Base-by-base conservation (phyloP, 495 filamentous ascomycete species). In the Parachaetomium inaequale region DNA sequence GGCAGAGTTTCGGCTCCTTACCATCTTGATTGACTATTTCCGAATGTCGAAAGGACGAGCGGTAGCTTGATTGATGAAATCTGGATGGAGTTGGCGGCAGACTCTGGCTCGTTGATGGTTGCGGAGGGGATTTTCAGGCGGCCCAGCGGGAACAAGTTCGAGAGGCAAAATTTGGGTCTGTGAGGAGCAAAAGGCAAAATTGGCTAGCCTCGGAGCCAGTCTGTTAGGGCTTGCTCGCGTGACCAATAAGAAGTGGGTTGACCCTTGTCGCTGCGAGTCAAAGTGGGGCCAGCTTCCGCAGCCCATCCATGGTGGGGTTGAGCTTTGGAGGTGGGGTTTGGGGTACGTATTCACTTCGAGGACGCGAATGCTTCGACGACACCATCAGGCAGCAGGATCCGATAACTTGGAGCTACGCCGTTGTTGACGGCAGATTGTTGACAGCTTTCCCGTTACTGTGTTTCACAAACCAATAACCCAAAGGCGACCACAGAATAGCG, bases 11-110 rank as follows among this genome's bases (percentile, higher is more conserved):
- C 58, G 56, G 61, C 56, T 34, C 61, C 82, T 85, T 78, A 85
- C 82, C 82, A 85, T 85, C 72, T 82, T 85, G 79, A 77, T 73
- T 78, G 74, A 78, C 77, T 74, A 63, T 68, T 66, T 67, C 32
- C 55, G 62, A 61, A 58, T 73, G 63, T 63, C 66, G 70, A 66
- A 66, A 76, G 72, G 75, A 77, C 79, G 75, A 79, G 78, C 73
- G 60, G 70, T 67, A 66, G 64, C 72, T 74, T 76, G 72, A 66
- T 75, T 78, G 74, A 72, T 72, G 71, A 78, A 77, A 75, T 74
- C 71, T 71, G 71, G 64, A 58, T 66, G 64, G 60, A 40, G 53
- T 66, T 70, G 69, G 70, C 67, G 70, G 70, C 77, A 79, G 77
- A 79, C 74, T 78, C 71, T 68, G 69, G 75, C 75, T 79, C 74